Evolutionary conservation across 805 yeast species (phyloP), one percentile per base, ranked within the genome.

Genomic region (Kodamaea restingae): DNA sequence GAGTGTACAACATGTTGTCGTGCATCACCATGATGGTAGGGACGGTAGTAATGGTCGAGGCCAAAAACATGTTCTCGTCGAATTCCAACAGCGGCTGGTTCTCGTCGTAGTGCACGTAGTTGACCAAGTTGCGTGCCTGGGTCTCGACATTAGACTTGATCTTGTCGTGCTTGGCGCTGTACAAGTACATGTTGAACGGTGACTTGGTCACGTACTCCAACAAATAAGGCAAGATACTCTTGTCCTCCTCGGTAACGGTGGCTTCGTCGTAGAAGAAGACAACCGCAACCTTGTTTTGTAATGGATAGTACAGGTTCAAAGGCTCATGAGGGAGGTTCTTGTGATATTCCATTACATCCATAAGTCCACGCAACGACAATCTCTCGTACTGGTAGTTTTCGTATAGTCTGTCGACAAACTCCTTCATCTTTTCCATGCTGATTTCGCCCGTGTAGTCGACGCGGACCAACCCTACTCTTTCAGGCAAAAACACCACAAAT

Each of bases 1-100:
- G 61, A 0, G 85, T 71, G 22, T 73, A 51, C 40, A 76, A 53
- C 10, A 78, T 63, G 38, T 75, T 73, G 39, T 82, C 82, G 48
- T 76, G 81, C 55, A 81, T 74, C 15, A 81, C 63, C 21, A 79
- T 59, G 14, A 84, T 49, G 11, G 85, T 78, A 2, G 95, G 95
- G 25, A 66, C 65, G 6, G 81, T 68, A 0, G 88, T 70, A 18
- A 79, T 55, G 1, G 81, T 67, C 18, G 76, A 73, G 17, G 83
- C 65, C 12, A 67, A 56, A 44, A 66, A 68, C 63, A 73, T 55
- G 14, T 70, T 72, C 37, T 70, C 66, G 52, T 77, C 65, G 45
- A 67, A 73, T 31, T 49, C 51, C 14, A 60, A 54, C 3, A 41
- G 42, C 1, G 66, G 50, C 30, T 61, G 68, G 3, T 54, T 43